Evolutionary conservation across 352 stramenopile species (phyloP).

Genomic region (Phytophthora macrochlamydospora): DNA sequence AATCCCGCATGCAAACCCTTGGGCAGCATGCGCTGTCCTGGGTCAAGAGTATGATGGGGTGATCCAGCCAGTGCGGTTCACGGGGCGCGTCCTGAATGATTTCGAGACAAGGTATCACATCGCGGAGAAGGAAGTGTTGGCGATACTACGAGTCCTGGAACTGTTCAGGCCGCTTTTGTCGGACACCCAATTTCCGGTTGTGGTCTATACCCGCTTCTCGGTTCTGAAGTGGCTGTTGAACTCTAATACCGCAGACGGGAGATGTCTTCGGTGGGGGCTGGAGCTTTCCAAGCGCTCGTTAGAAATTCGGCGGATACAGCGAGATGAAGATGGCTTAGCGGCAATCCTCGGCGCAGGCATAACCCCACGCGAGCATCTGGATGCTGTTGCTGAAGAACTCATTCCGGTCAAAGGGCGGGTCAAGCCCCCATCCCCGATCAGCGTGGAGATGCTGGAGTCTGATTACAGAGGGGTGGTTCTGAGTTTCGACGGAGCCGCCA

Average conservation of each 20-base stretch:
- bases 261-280: background rate
- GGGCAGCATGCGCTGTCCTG: background rate
- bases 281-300: background rate
- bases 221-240: background rate
- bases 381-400: background rate
- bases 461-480: background rate
- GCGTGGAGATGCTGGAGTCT: background rate
- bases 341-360: background rate
- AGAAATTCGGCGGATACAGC: background rate
- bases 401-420: background rate
- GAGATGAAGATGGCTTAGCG: background rate
- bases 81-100: background rate
- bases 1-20: background rate
- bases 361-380: background rate
- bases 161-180: background rate
- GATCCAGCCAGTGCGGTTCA: background rate
- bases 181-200: background rate
- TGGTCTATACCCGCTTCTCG: background rate
- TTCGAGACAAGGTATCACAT: background rate
- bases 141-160: background rate
- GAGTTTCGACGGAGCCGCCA: background rate
- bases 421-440: background rate
- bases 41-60: background rate
- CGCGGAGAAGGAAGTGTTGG: background rate
- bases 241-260: background rate